Conservation (phyloP, 2,329 filamentous ascomycete genomes). For the Ceratocystis alfenasii region DNA sequence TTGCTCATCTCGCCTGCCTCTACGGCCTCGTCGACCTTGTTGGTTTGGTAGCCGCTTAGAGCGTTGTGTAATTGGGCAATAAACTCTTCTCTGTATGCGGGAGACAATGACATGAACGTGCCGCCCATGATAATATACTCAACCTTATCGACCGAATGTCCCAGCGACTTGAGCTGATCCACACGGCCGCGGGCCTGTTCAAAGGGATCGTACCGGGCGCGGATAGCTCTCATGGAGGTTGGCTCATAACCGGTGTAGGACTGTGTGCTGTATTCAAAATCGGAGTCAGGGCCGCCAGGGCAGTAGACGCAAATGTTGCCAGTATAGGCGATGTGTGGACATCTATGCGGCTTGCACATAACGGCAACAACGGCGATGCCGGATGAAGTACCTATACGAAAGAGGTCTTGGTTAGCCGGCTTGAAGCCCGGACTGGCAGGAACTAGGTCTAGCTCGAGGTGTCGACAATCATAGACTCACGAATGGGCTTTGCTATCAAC, state of each 20-base stretch:
- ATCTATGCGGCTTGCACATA: constrained; percentile 98
- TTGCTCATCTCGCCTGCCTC: constrained; percentile 91
- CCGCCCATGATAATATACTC: constrained; percentile 99
- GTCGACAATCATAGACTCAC: constrained; percentile 35
- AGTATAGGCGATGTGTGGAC: constrained; percentile 94
- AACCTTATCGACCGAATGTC: constrained; percentile 96
- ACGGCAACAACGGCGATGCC: constrained; percentile 97
- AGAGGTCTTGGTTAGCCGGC: not conserved
- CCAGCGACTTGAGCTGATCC: constrained; percentile 89
- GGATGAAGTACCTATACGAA: constrained; percentile 62
- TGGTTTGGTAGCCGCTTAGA: constrained; percentile 86
- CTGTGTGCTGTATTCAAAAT: constrained; percentile 98
- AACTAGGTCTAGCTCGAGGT: no score
- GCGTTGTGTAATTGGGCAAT: constrained; percentile 95
- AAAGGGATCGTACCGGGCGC: constrained; percentile 92
- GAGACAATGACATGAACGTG: constrained; percentile 92
- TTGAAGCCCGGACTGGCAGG: not conserved
- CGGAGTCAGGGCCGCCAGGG: constrained; percentile 90
- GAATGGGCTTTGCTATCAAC: constrained; percentile 90
- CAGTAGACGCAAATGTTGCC: constrained; percentile 99
- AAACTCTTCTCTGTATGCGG: constrained; percentile 82
- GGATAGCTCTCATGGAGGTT: constrained; percentile 95
- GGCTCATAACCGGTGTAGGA: constrained; percentile 98
- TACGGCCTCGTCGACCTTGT: constrained; percentile 90
- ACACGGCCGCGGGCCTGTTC: constrained; percentile 93